Base-by-base conservation (phyloP, 306 rosid genomes). In the Dryas octopetala region DNA sequence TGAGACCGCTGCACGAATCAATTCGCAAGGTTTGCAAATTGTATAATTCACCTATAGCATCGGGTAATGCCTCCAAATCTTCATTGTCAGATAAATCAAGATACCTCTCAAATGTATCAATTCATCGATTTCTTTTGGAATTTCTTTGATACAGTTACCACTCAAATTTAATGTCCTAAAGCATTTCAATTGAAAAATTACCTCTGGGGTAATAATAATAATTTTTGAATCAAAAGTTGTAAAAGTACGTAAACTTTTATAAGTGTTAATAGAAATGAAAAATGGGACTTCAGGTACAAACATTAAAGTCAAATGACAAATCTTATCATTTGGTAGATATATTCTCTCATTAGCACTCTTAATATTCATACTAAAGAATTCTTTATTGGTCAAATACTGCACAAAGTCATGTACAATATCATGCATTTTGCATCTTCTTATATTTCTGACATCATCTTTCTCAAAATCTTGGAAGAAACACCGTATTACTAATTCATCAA, bases 241-340 rank as follows among this genome's bases (percentile, higher is more conserved):
- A 0, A 60, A 32, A 0, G 50, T 61, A 6, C 60, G 69, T 5
- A 61, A 32, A 2, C 9, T 46, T 9, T 60, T 47, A 16, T 7
- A 47, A 0, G 0, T 46, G 10, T 4, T 16, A 46, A 14, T 0
- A 19, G 0, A 0, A 2, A 0, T 0, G 1, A 23, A 3, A 6
- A 2, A 4, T 1, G 7, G 19, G 5, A 2, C 7, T 4, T 3
- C 0, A 1, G 0, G 1, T 23, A 7, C 4, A 6, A 15, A 2
- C 6, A 14, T 5, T 13, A 63, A 6, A 6, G 49, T 40, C 49
- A 63, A 16, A 63, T 41, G 68, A 15, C 2, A 26, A 11, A 32
- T 2, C 2, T 32, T 32, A 32, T 32, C 2, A 32, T 32, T 2
- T 2, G 38, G 38, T 2, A 32, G 2, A 32, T 32, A 0, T 2